These are phyloP conservation scores for Eucalyptus cloeziana DNA, from an alignment of 345 rosid genomes.

Conservation along the genomic window DNA sequence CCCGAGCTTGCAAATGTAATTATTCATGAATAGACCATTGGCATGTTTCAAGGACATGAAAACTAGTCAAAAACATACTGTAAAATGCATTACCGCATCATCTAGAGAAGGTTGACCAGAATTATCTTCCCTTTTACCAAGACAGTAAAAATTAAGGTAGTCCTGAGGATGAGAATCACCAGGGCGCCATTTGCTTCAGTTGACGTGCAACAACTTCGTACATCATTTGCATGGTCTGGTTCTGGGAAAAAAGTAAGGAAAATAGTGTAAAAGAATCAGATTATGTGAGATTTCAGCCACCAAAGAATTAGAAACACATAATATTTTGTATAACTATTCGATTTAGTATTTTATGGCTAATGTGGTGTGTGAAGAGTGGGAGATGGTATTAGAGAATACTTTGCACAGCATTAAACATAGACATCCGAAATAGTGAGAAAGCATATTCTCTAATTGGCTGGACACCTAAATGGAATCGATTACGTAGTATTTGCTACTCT, in stretches of 20 bases:
- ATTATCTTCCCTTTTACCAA: conserved; percentile 60
- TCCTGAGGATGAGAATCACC: conserved; percentile 62
- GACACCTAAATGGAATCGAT: not conserved
- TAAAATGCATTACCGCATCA: conserved; percentile 26
- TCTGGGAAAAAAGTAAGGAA: conserved; percentile 28
- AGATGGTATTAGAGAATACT: not conserved
- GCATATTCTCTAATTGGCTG: not conserved
- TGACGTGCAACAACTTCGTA: conserved; percentile 48
- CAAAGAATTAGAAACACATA: not conserved
- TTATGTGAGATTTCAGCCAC: not conserved
- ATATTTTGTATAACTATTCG: not conserved
- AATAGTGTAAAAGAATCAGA: not conserved
- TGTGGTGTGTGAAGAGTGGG: not conserved
- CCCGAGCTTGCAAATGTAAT: not conserved
- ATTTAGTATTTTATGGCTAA: not conserved
- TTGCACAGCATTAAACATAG: not conserved
- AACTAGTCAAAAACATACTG: not conserved
- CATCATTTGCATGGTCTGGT: conserved; percentile 95
- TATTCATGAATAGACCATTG: not conserved
- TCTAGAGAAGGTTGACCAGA: conserved; percentile 2
- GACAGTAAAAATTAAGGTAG: conserved; percentile 92
- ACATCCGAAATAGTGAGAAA: not conserved
- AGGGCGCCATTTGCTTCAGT: conserved; percentile 32
- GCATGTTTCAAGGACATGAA: not conserved
- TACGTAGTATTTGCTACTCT: not conserved